Conservation (phyloP, 1,284 basidiomycete genomes). For the Pholiota adiposa region DNA sequence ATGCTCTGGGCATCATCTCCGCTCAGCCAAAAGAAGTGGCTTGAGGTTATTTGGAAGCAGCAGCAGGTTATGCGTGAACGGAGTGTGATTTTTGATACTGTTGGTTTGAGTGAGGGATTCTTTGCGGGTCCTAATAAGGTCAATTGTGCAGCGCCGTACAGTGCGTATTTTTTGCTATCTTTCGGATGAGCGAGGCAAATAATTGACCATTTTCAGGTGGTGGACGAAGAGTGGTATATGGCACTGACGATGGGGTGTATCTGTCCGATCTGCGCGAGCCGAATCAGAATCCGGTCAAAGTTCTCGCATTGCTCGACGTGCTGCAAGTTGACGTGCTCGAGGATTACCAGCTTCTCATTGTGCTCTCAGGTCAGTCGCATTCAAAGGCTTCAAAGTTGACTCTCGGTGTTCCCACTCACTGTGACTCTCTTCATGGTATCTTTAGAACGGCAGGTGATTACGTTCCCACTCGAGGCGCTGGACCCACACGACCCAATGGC, state of each 20-base stretch:
- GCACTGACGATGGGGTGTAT: constrained; percentile 97
- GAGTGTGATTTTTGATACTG: constrained; percentile 88
- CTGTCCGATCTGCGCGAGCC: constrained; percentile 84
- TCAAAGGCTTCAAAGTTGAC: neutral
- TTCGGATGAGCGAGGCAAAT: neutral
- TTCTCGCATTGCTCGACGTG: constrained; percentile 89
- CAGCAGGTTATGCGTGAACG: constrained; percentile 86
- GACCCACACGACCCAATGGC: constrained; percentile 90
- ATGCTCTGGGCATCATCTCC: constrained; percentile 93
- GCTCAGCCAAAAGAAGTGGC: constrained; percentile 90
- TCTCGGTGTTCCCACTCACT: neutral
- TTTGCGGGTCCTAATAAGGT: constrained; percentile 85
- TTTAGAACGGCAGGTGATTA: constrained; percentile 91
- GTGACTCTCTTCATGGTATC: constrained; percentile 9
- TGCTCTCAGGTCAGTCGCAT: constrained; percentile 77
- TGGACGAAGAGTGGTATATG: constrained; percentile 91
- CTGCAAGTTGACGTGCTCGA: constrained; percentile 97
- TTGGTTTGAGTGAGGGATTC: constrained; percentile 86
- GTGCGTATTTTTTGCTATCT: constrained; percentile 42
- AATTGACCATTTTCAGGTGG: constrained; percentile 55
- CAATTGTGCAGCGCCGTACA: constrained; percentile 94
- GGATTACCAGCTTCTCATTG: constrained; percentile 94
- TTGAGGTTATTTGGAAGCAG: constrained; percentile 91
- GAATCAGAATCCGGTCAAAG: constrained; percentile 86
- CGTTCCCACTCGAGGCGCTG: constrained; percentile 94